Base-by-base conservation (phyloP, 1,284 basidiomycete species). In the Sanguinoderma infundibulare region DNA sequence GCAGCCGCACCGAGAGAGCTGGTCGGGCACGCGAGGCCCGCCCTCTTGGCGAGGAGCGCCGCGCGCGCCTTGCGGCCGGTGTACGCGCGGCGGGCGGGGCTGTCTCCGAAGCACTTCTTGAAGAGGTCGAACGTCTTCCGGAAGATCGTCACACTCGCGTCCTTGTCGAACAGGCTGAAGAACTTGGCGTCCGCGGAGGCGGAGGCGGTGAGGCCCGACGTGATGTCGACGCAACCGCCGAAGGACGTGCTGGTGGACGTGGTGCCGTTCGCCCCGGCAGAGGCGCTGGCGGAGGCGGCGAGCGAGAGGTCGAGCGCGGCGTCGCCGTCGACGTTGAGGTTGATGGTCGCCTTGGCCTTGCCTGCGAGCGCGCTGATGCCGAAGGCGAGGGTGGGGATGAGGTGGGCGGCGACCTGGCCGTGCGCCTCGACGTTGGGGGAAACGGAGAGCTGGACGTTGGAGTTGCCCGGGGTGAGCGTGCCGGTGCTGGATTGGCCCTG, bases 311-410 rank as follows among this genome's bases (percentile, higher is more conserved):
- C 70, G 61, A 83, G 67, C 7, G 69, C 71, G 0, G 79, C 79
- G 50, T 73, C 77, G 0, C 78, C 78, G 53, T 73, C 77, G 35
- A 85, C 73, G n/a, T 78, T 73, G 38, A 85, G 69, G 70, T 77
- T 82, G 30, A 84, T 69, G 7, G 72, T 71, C 32, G 81, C 77
- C 12, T 76, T 64, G 6, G 73, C 76, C 7, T 69, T 59, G 47
- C 70, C 73, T 7, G 66, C 75, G 5, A 85, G 69, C 5, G 79
- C 80, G 4, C 68, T 71, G 32, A 86, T 63, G 5, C 79, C 80
- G 53, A 85, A 70, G 44, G 79, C 77, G 54, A 85, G 59, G 66
- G 74, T 75, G 2, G 84, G 84, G 55, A 83, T 84, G 50, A 85
- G 70, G 67, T 85, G 82, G 3, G 80, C 82, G 26, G 73, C 69